These are phyloP conservation scores for Xylaria sp. DNA, from an alignment of 495 filamentous ascomycete genomes.

Conservation along the genomic window DNA sequence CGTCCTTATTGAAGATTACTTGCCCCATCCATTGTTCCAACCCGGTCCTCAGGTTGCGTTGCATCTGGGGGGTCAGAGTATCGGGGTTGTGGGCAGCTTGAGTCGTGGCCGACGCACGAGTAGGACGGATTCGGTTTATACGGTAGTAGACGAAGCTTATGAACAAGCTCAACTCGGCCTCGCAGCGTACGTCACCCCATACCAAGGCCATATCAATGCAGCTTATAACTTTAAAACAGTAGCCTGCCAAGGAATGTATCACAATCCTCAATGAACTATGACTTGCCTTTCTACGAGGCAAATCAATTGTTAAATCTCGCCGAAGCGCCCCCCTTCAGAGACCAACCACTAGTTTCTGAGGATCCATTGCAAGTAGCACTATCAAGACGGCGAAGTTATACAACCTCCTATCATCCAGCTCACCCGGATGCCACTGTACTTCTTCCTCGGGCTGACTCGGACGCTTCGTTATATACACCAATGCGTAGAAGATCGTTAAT, in stretches of 20 bases:
- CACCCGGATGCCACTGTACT: conserved; percentile 38
- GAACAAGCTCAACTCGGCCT: conserved; percentile 27
- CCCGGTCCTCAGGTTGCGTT: conserved; percentile 31
- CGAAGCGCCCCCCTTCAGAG: conserved; percentile 44
- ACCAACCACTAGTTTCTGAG: conserved; percentile 43
- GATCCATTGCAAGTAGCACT: conserved; percentile 45
- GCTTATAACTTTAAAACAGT: conserved; percentile 28
- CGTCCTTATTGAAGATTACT: conserved; percentile 23
- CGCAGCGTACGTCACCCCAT: conserved; percentile 27
- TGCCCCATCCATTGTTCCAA: conserved; percentile 32
- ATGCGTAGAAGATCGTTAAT: conserved; percentile 55
- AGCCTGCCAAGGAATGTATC: conserved; percentile 40
- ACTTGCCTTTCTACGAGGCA: conserved; percentile 51
- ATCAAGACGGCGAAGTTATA: conserved; percentile 42
- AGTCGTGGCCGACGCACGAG: conserved; percentile 29
- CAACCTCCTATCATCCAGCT: conserved; percentile 43
- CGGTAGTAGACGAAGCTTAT: conserved; percentile 30
- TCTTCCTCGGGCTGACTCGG: conserved; percentile 48
- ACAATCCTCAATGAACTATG: conserved; percentile 51
- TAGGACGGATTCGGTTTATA: conserved; percentile 27
- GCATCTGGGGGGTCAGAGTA: conserved; percentile 29
- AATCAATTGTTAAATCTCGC: conserved; percentile 49
- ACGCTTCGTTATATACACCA: conserved; percentile 55
- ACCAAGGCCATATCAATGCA: neutral
- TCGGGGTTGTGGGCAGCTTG: conserved; percentile 20